Conservation (phyloP, 1,284 basidiomycete species). For the Phellinidium pouzarii region DNA sequence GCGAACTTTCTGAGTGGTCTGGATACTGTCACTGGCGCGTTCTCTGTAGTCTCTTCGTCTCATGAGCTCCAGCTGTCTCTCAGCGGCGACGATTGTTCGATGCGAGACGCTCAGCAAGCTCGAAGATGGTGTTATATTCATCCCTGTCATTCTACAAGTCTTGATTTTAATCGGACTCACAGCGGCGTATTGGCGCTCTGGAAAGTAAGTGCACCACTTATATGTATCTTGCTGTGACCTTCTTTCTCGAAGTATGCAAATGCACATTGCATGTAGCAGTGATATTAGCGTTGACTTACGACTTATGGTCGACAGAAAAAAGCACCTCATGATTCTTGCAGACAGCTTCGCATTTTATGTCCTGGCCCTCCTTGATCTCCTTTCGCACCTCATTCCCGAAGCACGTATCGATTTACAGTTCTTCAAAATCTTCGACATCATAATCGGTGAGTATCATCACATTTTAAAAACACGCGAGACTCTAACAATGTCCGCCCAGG, state of each 20-base stretch:
- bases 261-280: not conserved
- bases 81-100: conserved; percentile 61
- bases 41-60: conserved; percentile 19
- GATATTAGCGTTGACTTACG: not conserved
- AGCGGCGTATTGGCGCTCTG: conserved; percentile 41
- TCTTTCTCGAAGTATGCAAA: too few relatives aligned
- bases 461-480: not conserved
- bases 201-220: conserved; percentile 39
- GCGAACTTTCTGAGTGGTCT: not conserved
- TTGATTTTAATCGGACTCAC: conserved; percentile 51
- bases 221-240: conserved; percentile 3
- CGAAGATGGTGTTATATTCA: conserved; percentile 46
- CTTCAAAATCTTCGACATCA: conserved; percentile 37
- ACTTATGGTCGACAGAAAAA: conserved; percentile 28
- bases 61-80: conserved; percentile 55
- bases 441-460: conserved; percentile 38
- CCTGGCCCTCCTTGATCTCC: conserved; percentile 52
- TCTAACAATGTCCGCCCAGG: conserved; percentile 30
- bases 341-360: conserved; percentile 57
- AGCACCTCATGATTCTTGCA: conserved; percentile 49
- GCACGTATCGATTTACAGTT: conserved; percentile 33
- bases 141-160: conserved; percentile 58
- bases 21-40: not conserved
- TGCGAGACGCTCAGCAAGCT: conserved; percentile 47
- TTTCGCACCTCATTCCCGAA: conserved; percentile 48